Conservation (phyloP, 2,329 filamentous ascomycete species). For the Coleophoma crateriformis region DNA sequence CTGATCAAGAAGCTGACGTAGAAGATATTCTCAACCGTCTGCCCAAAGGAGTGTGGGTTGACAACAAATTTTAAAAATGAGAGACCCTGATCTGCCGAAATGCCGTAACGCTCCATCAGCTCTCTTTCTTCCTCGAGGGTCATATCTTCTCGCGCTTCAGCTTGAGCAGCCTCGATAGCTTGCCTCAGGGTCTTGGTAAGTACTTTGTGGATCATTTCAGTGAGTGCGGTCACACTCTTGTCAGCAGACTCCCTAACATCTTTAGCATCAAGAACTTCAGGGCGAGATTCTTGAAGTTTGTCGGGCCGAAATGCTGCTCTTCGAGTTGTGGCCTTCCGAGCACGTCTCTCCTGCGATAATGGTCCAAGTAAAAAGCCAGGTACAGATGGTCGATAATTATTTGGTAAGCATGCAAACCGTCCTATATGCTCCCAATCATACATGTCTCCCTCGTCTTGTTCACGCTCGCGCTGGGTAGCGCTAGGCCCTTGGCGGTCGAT, state of each 20-base stretch:
- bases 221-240: conserved; percentile 73
- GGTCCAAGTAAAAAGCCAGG: conserved; percentile 85
- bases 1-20: conserved; percentile 92
- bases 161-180: conserved; percentile 40
- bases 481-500: conserved; percentile 44
- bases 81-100: conserved; percentile 66
- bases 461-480: conserved; percentile 34
- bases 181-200: conserved; percentile 45
- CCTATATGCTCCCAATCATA: conserved; percentile 86
- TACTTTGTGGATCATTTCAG: conserved; percentile 64
- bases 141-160: conserved; percentile 38
- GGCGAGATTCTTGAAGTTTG: conserved; percentile 64
- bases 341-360: conserved; percentile 81
- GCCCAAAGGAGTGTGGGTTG: conserved; percentile 85
- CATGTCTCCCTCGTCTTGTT: conserved; percentile 66
- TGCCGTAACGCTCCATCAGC: conserved; percentile 59
- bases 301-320: conserved; percentile 62
- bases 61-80: conserved; percentile 82
- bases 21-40: conserved; percentile 95
- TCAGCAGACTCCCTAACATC: conserved; percentile 72
- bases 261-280: conserved; percentile 69
- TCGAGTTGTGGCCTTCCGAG: conserved; percentile 64
- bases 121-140: conserved; percentile 22
- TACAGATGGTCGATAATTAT: conserved; percentile 68
- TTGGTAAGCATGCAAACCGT: conserved; percentile 66